Conservation (phyloP, 2,329 filamentous ascomycete species). For the Nemania abortiva region DNA sequence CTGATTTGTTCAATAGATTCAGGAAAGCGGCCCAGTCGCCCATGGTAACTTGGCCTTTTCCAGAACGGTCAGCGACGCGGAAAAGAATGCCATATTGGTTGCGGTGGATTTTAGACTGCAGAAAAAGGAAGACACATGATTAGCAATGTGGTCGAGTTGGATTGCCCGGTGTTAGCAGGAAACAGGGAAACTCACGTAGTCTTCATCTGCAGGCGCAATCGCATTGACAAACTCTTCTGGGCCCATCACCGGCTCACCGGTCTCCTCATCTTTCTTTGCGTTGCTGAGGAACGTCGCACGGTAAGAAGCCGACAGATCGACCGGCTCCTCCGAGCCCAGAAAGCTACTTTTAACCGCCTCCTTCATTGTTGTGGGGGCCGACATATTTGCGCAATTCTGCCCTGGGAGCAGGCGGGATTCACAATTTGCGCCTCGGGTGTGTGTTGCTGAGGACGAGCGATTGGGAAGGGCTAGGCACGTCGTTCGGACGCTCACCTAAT, state of each 20-base stretch:
- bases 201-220: slow-evolving; percentile 85
- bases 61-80: slow-evolving; percentile 84
- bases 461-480: slow-evolving; percentile 28
- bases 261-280: slow-evolving; percentile 79
- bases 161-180: neutral
- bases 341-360: slow-evolving; percentile 84
- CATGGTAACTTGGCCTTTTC: slow-evolving; percentile 78
- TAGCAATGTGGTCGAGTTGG: slow-evolving; percentile 1
- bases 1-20: slow-evolving; percentile 91
- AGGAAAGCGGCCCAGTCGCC: slow-evolving; percentile 94
- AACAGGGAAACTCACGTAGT: slow-evolving; percentile 78
- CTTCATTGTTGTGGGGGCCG: slow-evolving; percentile 65
- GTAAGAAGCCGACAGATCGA: slow-evolving; percentile 78
- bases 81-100: slow-evolving; percentile 97
- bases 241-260: slow-evolving; percentile 83
- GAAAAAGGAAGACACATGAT: slow-evolving; percentile 10
- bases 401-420: slow-evolving; percentile 9
- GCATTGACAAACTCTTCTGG: slow-evolving; percentile 91
- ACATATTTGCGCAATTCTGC: slow-evolving; percentile 51
- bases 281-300: slow-evolving; percentile 81
- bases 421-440: slow-evolving; percentile 14
- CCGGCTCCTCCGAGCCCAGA: slow-evolving; percentile 70
- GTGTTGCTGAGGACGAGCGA: slow-evolving; percentile 16
- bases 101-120: slow-evolving; percentile 94
- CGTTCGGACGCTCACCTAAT: slow-evolving; percentile 35